A percentile compares a stretch with the other conserved stretches of the same genome.
These are phyloP conservation scores for Hortaea sp. DNA, from an alignment of 2,329 filamentous ascomycete species.

Conservation along the genomic window DNA sequence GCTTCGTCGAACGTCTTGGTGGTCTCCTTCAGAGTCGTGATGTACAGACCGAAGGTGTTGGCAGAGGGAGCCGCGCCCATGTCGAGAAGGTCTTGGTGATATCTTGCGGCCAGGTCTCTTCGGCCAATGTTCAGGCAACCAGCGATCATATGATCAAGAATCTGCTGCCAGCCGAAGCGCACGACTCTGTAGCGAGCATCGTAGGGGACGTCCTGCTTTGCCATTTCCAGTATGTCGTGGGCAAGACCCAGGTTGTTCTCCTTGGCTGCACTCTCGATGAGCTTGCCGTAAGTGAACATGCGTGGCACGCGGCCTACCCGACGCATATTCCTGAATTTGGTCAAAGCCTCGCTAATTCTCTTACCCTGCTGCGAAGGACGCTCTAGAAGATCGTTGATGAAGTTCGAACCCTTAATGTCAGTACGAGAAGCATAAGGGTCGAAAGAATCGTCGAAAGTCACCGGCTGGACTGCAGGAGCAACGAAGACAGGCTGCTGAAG, in stretches of 20 bases:
- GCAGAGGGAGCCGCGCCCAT: slow-evolving; percentile 89
- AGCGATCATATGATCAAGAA: slow-evolving; percentile 92
- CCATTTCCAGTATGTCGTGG: slow-evolving; percentile 80
- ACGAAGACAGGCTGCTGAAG: slow-evolving; percentile 36
- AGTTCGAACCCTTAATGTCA: slow-evolving; percentile 84
- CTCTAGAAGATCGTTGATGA: slow-evolving; percentile 85
- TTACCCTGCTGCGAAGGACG: slow-evolving; percentile 54
- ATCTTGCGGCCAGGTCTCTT: slow-evolving; percentile 70
- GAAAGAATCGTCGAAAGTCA: slow-evolving; percentile 65
- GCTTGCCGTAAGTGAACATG: slow-evolving; percentile 93
- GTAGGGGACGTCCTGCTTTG: slow-evolving; percentile 77
- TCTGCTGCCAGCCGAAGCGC: slow-evolving; percentile 91
- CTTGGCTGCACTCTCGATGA: slow-evolving; percentile 82
- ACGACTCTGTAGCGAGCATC: slow-evolving; percentile 76
- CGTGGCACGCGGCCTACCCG: slow-evolving; percentile 82
- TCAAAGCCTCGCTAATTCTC: slow-evolving; percentile 64
- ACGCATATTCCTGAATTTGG: slow-evolving; percentile 84
- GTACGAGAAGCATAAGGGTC: slow-evolving; percentile 86
- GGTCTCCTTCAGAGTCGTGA: slow-evolving; percentile 96
- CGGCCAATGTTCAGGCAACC: slow-evolving; percentile 78
- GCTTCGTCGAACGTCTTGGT: slow-evolving; percentile 97
- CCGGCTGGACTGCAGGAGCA: slow-evolving; percentile 31
- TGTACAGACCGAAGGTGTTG: slow-evolving; percentile 97
- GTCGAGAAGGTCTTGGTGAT: slow-evolving; percentile 80
- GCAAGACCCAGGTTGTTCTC: slow-evolving; percentile 74